phyloP scores from a whole-genome alignment of 169 alveolate species.

The Babesia bovis region DNA sequence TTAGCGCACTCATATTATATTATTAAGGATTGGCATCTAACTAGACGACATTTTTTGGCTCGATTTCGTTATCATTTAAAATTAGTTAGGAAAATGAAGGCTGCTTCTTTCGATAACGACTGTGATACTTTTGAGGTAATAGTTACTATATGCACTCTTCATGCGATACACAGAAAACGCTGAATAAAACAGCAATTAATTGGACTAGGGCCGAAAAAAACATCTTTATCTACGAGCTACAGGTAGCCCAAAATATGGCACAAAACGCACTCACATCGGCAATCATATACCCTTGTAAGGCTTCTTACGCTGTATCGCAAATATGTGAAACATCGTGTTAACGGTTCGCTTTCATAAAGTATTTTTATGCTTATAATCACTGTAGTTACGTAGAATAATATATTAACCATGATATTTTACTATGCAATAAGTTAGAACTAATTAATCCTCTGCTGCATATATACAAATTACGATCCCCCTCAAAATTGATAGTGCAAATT shows the following conservation, averaged over 20 bases:
- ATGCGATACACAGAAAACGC: conserved; percentile 21
- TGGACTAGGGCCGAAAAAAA: conserved; percentile 61
- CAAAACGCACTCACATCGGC: conserved; percentile 42
- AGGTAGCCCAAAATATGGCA: conserved; percentile 37
- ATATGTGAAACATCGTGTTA: neutral
- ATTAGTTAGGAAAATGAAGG: conserved; percentile 40
- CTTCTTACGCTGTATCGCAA: conserved; percentile 12
- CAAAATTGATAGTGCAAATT: no score
- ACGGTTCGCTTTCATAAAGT: neutral
- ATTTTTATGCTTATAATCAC: no score
- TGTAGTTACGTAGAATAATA: no score
- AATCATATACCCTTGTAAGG: conserved; percentile 8
- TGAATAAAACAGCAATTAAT: conserved; percentile 37
- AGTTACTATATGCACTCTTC: neutral
- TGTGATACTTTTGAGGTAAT: conserved; percentile 57
- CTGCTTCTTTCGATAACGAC: conserved; percentile 55
- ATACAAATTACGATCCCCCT: no score
- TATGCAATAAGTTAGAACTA: no score
- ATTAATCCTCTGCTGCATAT: no score
- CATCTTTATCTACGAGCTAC: conserved; percentile 45
- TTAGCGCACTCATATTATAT: conserved; percentile 36
- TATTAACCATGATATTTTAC: no score
- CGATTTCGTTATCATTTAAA: conserved; percentile 40
- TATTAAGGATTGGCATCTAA: conserved; percentile 64
- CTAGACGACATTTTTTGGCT: conserved; percentile 37